Evolutionary conservation across 805 yeast genomes (phyloP).

Genomic region (Scheffersomyces stipitis): DNA sequence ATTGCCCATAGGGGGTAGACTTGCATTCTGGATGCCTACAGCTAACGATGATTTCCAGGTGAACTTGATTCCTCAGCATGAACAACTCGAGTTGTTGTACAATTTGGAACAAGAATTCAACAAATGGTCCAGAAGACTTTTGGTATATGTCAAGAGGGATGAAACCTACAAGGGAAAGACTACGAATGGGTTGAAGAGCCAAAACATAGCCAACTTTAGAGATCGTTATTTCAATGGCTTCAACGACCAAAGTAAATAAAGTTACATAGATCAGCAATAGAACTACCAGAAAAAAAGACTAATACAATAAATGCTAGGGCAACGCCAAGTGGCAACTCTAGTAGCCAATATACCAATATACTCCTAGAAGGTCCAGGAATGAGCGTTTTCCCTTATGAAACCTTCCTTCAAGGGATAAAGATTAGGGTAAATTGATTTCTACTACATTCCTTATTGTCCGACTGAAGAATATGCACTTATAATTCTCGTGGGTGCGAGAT

Average conservation of each 20-base stretch:
- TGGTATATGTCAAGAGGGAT: conserved; percentile 74
- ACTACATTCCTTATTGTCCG: too few relatives aligned
- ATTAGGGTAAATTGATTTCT: too few relatives aligned
- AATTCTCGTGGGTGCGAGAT: conserved; percentile 13
- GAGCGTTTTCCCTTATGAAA: too few relatives aligned
- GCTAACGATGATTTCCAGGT: conserved; percentile 80
- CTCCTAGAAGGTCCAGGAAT: too few relatives aligned
- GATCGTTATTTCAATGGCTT: conserved; percentile 76
- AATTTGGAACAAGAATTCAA: conserved; percentile 85
- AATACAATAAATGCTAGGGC: neutral
- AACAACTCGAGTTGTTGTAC: conserved; percentile 64
- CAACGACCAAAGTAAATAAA: conserved; percentile 33
- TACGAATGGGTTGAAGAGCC: conserved; percentile 42
- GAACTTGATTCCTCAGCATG: conserved; percentile 76
- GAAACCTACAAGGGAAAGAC: conserved; percentile 49
- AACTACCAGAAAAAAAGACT: neutral
- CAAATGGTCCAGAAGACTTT: conserved; percentile 87
- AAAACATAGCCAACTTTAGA: conserved; percentile 59
- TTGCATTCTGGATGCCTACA: conserved; percentile 97
- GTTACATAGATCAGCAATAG: neutral
- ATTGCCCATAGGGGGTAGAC: conserved; percentile 71
- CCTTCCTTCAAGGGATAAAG: too few relatives aligned
- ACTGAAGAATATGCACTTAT: conserved; percentile 21
- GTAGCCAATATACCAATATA: too few relatives aligned
- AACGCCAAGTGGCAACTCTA: too few relatives aligned